Evolutionary conservation across 345 rosid species (phyloP).

Genomic region (Sapria himalayana): DNA sequence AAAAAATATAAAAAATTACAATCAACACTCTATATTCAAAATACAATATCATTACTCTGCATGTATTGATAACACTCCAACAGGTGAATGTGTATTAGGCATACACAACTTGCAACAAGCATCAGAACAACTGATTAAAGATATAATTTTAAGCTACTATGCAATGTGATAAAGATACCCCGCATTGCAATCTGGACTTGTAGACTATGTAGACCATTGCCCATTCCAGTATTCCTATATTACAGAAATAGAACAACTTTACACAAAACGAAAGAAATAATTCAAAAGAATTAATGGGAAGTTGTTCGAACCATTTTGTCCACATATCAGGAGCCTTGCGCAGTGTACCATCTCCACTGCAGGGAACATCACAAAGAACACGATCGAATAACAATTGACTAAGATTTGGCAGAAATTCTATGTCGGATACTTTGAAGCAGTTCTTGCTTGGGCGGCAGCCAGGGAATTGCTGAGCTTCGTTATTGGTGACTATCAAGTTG

Average conservation of each 20-base stretch:
- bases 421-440: conserved; percentile 14
- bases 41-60: no score
- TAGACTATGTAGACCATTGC: conserved; percentile 71
- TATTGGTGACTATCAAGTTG: conserved; percentile 78
- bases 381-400: conserved; percentile 71
- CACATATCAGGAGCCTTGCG: conserved; percentile 97
- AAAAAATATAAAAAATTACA: no score
- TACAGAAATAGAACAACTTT: conserved; percentile 2
- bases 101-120: no score
- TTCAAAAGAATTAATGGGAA: neutral
- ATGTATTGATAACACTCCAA: no score
- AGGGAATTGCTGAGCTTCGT: conserved; percentile 94
- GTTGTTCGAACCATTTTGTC: conserved; percentile 59
- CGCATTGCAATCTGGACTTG: conserved; percentile 83
- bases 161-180: conserved; percentile 46
- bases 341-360: conserved; percentile 95
- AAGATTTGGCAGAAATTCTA: conserved; percentile 13
- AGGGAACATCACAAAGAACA: conserved; percentile 86
- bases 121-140: no score
- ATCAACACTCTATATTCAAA: no score
- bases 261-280: neutral
- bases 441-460: conserved; percentile 36
- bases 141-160: no score
- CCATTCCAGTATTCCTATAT: conserved; percentile 67
- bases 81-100: no score